Evolutionary conservation across 495 filamentous ascomycete genomes (phyloP), one percentile per base, ranked within the genome.

Genomic region (Cairneyella variabilis): DNA sequence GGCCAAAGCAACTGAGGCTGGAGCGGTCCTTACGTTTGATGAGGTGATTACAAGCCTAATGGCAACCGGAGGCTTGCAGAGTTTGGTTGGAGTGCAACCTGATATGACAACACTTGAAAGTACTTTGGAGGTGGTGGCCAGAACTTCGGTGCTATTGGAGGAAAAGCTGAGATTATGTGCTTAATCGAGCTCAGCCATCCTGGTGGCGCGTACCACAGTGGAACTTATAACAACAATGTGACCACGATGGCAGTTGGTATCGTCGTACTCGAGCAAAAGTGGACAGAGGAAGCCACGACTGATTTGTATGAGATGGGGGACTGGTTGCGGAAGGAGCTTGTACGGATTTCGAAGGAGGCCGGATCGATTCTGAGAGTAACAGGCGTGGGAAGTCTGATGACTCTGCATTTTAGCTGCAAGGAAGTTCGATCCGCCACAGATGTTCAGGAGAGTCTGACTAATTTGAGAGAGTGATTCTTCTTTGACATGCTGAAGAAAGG

Each of bases 221-320:
- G 84, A 0, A 88, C 83, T 0, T 88, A 83, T 59, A 85, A 88
- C 48, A 88, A 86, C 56, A 86, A 86, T 56, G 73, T 75, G 1
- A 58, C 85, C 11, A 73, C 74, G 1, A 84, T 85, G 78, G 68
- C 66, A 23, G 78, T 72, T 7, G 83, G 80, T 5, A 69, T 65
- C 48, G 66, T 64, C 5, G 80, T 69, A 4, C 56, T 81, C 6
- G 41, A 69, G n/a, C n/a, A n/a, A n/a, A n/a, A 25, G 60, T 79
- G 0, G 76, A 70, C 54, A 74, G n/a, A n/a, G n/a, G n/a, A n/a
- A n/a, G n/a, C n/a, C n/a, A n/a, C n/a, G 69, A 21, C 62, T 71
- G 0, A 68, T 69, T 16, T 65, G 64, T 4, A 56, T 64, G n/a
- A 49, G 56, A 20, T 58, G 50, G 27, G 65, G 78, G 14, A 77